phyloP scores from a whole-genome alignment of 495 filamentous ascomycete genomes.

The Aspergillus nidulans region DNA sequence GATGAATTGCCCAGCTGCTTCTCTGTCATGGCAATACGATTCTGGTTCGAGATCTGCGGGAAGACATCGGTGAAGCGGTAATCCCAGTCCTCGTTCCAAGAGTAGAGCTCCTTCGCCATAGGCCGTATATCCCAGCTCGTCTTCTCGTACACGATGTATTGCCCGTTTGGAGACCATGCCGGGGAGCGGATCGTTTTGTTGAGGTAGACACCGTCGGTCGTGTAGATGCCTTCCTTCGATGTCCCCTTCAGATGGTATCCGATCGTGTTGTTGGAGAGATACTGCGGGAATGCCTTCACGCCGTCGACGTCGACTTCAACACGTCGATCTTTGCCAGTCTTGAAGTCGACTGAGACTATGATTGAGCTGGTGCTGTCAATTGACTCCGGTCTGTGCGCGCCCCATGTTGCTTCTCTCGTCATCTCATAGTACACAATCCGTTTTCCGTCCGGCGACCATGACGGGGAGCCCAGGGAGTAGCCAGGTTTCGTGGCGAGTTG shows the following conservation, averaged over 20 bases:
- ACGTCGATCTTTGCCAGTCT: conserved; percentile 16
- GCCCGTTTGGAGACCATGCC: conserved; percentile 27
- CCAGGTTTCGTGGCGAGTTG: conserved; percentile 11
- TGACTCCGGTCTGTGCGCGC: conserved; percentile 23
- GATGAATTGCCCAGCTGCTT: conserved; percentile 29
- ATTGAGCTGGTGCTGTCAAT: conserved; percentile 16
- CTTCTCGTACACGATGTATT: conserved; percentile 28
- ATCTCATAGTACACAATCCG: conserved; percentile 29
- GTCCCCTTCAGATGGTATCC: conserved; percentile 27
- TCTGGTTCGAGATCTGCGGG: conserved; percentile 21
- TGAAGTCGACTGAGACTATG: conserved; percentile 23
- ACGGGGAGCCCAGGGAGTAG: conserved; percentile 24
- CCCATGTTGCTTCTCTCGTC: conserved; percentile 24
- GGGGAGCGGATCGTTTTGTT: conserved; percentile 25
- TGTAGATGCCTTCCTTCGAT: conserved; percentile 19
- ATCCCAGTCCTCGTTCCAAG: conserved; percentile 30
- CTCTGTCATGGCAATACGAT: conserved; percentile 23
- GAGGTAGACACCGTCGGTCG: conserved; percentile 14
- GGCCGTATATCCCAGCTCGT: conserved; percentile 21
- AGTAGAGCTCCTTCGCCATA: conserved; percentile 25
- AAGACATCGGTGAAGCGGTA: conserved; percentile 35
- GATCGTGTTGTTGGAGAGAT: conserved; percentile 16
- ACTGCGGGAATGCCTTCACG: conserved; percentile 26
- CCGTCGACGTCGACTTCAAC: conserved; percentile 17
- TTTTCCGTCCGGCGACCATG: conserved; percentile 27